Conservation (phyloP, 305 asterid genomes). For the Fraxinus baroniana region DNA sequence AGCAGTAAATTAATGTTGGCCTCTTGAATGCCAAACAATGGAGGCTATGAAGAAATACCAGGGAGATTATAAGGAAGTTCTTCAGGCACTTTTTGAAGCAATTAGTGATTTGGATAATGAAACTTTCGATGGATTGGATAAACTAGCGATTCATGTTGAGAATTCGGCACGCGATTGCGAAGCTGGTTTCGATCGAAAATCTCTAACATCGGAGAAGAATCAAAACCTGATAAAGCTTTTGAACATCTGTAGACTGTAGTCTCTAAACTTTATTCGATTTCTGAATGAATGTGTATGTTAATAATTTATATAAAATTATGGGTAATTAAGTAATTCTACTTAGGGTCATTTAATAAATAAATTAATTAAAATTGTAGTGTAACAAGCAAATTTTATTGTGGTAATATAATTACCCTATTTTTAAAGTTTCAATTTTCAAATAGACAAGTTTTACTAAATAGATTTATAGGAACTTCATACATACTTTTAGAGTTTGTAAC, state of each 20-base stretch:
- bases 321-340: too few species aligned
- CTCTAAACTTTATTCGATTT: conserved; percentile 22
- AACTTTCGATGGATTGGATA: conserved; percentile 25
- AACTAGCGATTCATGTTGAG: not conserved
- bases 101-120: conserved; percentile 32
- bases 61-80: conserved; percentile 23
- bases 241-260: conserved; percentile 28
- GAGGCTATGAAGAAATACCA: not conserved
- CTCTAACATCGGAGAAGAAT: conserved; percentile 22
- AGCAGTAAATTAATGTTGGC: too few species aligned
- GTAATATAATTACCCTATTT: too few species aligned
- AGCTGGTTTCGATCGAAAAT: not conserved
- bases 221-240: conserved; percentile 26
- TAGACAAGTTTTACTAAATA: too few species aligned
- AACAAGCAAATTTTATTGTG: too few species aligned
- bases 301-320: too few species aligned
- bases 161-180: conserved; percentile 21
- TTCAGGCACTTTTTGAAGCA: not conserved
- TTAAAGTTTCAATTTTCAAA: too few species aligned
- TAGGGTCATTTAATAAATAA: too few species aligned
- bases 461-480: too few species aligned
- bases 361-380: too few species aligned
- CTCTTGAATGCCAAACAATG: too few species aligned
- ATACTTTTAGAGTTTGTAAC: too few species aligned
- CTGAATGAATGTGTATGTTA: not conserved